Conservation (phyloP, 2,329 filamentous ascomycete species). For the Periconia digitata region DNA sequence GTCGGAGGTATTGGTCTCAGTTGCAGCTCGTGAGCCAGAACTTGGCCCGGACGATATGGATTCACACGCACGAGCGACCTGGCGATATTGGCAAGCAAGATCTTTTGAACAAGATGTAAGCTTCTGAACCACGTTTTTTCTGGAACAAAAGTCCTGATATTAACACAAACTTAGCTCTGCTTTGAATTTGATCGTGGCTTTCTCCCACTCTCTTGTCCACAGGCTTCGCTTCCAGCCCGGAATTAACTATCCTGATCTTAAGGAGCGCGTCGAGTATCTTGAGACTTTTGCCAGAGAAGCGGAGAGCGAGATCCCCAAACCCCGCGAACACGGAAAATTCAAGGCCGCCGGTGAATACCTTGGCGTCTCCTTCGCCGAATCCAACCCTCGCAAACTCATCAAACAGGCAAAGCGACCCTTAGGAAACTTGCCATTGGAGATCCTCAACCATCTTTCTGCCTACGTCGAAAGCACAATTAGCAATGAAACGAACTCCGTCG, state of each 20-base stretch:
- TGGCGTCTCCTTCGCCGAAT: constrained; percentile 73
- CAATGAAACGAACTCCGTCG: constrained; percentile 58
- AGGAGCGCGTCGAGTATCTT: constrained; percentile 69
- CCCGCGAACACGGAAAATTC: constrained; percentile 42
- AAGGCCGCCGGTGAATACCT: constrained; percentile 72
- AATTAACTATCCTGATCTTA: constrained; percentile 73
- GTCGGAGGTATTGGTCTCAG: constrained; percentile 64
- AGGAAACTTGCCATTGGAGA: constrained; percentile 82
- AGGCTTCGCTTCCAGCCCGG: constrained; percentile 82
- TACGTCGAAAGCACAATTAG: constrained; percentile 65
- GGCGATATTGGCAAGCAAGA: constrained; percentile 63
- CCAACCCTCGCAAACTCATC: constrained; percentile 75
- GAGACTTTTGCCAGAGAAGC: constrained; percentile 71
- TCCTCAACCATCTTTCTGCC: constrained; percentile 70
- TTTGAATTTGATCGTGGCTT: constrained; percentile 77
- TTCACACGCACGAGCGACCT: constrained; percentile 67
- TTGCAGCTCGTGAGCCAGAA: constrained; percentile 59
- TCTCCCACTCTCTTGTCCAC: constrained; percentile 77
- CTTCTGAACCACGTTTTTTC: not conserved
- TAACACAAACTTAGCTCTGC: constrained; percentile 51
- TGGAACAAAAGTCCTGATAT: not conserved
- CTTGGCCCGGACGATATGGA: constrained; percentile 74
- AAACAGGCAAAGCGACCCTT: constrained; percentile 73
- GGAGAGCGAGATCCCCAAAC: constrained; percentile 44
- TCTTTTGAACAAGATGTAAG: constrained; percentile 66